Conservation (phyloP, 2,329 filamentous ascomycete genomes). For the Penicillium rolfsii region DNA sequence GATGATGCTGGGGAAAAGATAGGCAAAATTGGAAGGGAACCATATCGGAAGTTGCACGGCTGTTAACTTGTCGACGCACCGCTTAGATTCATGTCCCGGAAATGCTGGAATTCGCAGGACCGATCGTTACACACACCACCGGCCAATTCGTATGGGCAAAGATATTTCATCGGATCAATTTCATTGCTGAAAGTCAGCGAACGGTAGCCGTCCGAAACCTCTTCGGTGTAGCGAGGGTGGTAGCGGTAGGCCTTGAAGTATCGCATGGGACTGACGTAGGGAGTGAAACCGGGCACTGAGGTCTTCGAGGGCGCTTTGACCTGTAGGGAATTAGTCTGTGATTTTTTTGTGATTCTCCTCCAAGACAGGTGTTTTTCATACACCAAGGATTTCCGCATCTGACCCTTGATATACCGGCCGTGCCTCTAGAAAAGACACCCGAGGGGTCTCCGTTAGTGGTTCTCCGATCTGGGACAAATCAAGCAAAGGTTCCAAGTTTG, state of each 20-base stretch:
- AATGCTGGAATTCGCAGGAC: constrained; percentile 79
- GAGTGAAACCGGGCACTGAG: constrained; percentile 50
- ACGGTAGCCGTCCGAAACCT: constrained; percentile 75
- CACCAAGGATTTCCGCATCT: constrained; percentile 38
- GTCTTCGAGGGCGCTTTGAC: constrained; percentile 25
- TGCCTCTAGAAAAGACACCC: constrained; percentile 31
- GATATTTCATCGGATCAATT: constrained; percentile 72
- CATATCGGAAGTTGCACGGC: constrained; percentile 29
- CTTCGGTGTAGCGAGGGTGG: constrained; percentile 72
- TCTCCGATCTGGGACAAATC: constrained; percentile 31
- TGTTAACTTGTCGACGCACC: constrained; percentile 65
- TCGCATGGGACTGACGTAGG: constrained; percentile 82
- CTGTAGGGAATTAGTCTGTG: constrained; percentile 37
- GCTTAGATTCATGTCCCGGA: constrained; percentile 69
- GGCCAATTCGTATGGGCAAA: constrained; percentile 77
- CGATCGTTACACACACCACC: constrained; percentile 73
- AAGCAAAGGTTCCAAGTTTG: constrained; percentile 27
- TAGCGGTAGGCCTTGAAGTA: constrained; percentile 88
- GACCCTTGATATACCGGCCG: constrained; percentile 19
- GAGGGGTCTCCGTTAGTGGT: constrained; percentile 38
- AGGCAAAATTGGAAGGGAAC: constrained; percentile 30
- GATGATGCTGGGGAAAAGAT: constrained; percentile 9
- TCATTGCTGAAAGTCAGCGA: constrained; percentile 93
- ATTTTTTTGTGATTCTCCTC: constrained; percentile 16
- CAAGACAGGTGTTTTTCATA: constrained; percentile 33